phyloP scores from a whole-genome alignment of 75 land plant genomes.

The Cupressus sempervirens region DNA sequence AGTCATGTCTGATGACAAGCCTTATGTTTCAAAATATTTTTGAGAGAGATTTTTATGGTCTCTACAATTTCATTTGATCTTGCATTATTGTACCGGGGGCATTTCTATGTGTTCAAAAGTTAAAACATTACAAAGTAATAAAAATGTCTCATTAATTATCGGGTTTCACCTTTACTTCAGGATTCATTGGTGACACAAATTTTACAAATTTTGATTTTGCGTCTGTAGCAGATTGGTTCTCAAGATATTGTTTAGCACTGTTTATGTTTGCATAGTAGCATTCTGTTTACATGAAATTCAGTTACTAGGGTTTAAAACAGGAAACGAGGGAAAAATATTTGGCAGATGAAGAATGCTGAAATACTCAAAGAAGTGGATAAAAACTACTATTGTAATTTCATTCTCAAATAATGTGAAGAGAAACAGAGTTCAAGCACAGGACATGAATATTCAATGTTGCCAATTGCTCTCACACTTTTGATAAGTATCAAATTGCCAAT shows the following conservation, averaged over 20 bases:
- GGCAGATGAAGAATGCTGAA: no score
- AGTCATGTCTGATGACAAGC: not conserved
- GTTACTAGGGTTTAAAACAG: no score
- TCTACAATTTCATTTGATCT: not conserved
- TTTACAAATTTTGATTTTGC: not conserved
- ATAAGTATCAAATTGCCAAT: no score
- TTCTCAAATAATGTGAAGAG: no score
- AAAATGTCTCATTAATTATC: not conserved
- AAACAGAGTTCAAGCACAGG: no score
- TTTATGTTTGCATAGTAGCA: not conserved
- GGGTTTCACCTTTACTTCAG: no score
- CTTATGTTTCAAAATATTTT: not conserved
- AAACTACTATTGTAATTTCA: no score
- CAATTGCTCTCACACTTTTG: no score
- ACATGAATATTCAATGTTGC: no score
- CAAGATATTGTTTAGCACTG: not conserved
- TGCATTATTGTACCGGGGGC: not conserved
- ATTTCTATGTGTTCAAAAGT: not conserved
- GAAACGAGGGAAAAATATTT: no score
- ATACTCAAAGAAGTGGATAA: no score
- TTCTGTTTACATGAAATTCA: no score
- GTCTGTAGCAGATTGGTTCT: not conserved
- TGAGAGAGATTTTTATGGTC: not conserved
- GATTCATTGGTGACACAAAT: not conserved
- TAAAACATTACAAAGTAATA: not conserved